These are phyloP conservation scores for Chaetomium fimeti DNA, from an alignment of 495 filamentous ascomycete genomes.

Conservation along the genomic window DNA sequence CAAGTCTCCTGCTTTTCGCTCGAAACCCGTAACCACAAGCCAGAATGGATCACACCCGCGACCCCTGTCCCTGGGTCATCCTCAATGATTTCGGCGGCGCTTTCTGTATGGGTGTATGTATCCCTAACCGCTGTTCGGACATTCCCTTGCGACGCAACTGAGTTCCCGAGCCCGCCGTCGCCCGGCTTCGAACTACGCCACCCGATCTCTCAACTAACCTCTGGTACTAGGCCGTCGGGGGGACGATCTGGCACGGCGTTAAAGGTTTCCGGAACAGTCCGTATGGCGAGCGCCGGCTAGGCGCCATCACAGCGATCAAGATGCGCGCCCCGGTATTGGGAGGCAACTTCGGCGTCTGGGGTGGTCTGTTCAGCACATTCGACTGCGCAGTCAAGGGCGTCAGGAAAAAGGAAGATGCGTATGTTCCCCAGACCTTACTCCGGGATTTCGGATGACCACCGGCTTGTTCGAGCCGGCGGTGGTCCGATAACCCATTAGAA, in stretches of 20 bases:
- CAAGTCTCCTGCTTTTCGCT: neutral
- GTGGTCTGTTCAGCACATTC: constrained; percentile 88
- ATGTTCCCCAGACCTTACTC: neutral
- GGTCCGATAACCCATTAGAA: too few relatives aligned
- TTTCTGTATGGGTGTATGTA: constrained; percentile 91
- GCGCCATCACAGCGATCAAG: constrained; percentile 95
- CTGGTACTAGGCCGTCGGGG: constrained; percentile 70
- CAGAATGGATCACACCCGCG: constrained; percentile 76
- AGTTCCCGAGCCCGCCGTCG: neutral
- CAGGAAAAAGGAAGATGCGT: constrained; percentile 95
- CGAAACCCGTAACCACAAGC: constrained; percentile 21
- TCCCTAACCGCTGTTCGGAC: neutral
- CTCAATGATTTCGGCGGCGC: constrained; percentile 96
- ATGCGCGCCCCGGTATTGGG: constrained; percentile 91
- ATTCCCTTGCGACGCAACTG: neutral
- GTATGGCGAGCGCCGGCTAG: constrained; percentile 92
- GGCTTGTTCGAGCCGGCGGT: too few relatives aligned
- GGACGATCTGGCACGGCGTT: constrained; percentile 95
- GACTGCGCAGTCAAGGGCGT: constrained; percentile 98
- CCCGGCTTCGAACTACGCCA: neutral
- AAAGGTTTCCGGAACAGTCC: constrained; percentile 89
- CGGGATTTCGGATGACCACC: neutral
- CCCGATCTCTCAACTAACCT: constrained; percentile 8
- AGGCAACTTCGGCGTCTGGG: constrained; percentile 95
- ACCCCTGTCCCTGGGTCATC: constrained; percentile 95